Evolutionary conservation across 495 filamentous ascomycete species (phyloP).

Genomic region (Aspergillus saccharolyticus): DNA sequence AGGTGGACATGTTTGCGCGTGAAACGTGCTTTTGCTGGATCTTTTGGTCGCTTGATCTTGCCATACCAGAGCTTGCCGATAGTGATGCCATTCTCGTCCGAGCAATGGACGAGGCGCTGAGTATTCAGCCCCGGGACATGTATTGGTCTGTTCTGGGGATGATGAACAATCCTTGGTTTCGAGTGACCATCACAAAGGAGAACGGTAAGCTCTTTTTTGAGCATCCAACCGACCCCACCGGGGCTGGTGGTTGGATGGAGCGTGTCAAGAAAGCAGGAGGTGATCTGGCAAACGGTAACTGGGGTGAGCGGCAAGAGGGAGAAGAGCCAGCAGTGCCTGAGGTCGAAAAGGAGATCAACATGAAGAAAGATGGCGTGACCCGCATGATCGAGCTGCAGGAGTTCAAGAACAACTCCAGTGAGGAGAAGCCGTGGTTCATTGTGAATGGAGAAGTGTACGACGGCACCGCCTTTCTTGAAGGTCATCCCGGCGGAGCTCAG

Average conservation of each 20-base stretch:
- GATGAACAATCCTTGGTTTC: constrained; percentile 99
- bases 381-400: constrained; percentile 66
- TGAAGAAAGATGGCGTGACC: constrained; percentile 68
- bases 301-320: constrained; percentile 72
- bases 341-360: constrained; percentile 63
- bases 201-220: constrained; percentile 68
- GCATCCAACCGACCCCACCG: constrained; percentile 82
- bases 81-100: constrained; percentile 76
- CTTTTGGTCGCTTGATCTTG: constrained; percentile 80
- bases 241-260: constrained; percentile 93
- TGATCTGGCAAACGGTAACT: constrained; percentile 74
- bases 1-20: constrained; percentile 75
- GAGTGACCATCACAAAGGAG: constrained; percentile 73
- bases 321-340: constrained; percentile 44
- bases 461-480: constrained; percentile 76
- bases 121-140: constrained; percentile 85
- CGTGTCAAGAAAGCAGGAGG: constrained; percentile 84
- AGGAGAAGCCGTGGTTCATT: constrained; percentile 80
- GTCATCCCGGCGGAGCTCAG: constrained; percentile 83
- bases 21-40: constrained; percentile 90
- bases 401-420: constrained; percentile 61
- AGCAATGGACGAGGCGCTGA: constrained; percentile 90
- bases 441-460: constrained; percentile 92
- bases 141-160: constrained; percentile 96
- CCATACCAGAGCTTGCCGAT: constrained; percentile 53